A percentile compares a stretch with the other conserved stretches of the same genome.
Evolutionary conservation across 2,329 filamentous ascomycete species (phyloP).

Genomic region (Exophiala lecanii-corni): DNA sequence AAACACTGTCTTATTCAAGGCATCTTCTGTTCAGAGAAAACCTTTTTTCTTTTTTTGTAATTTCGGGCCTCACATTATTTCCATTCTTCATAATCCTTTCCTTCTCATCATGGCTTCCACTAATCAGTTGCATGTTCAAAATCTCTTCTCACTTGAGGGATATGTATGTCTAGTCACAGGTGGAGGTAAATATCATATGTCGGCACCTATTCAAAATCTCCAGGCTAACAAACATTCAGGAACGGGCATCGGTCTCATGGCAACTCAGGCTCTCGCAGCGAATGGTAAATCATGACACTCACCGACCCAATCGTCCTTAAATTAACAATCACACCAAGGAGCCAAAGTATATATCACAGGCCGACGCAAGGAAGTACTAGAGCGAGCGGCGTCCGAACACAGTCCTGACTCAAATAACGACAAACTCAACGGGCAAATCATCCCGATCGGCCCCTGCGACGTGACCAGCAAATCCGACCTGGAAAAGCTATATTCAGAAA

Average conservation of each 20-base stretch:
- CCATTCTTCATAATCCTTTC: too few relatives aligned
- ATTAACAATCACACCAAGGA: too few relatives aligned
- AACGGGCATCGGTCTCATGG: conserved; percentile 31
- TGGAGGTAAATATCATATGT: conserved; percentile 22
- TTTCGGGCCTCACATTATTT: too few relatives aligned
- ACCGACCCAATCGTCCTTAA: too few relatives aligned
- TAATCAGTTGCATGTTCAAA: conserved; percentile 26
- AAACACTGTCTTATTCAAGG: too few relatives aligned
- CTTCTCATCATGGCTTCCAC: conserved; percentile 27
- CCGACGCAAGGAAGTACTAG: conserved; percentile 28
- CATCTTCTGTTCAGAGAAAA: too few relatives aligned
- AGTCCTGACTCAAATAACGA: conserved; percentile 29
- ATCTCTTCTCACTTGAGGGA: conserved; percentile 30
- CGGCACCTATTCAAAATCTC: background rate
- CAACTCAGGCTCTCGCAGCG: conserved; percentile 29
- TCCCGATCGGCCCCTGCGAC: conserved; percentile 52
- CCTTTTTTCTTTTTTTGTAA: too few relatives aligned
- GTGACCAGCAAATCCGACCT: conserved; percentile 59
- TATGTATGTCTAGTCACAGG: conserved; percentile 31
- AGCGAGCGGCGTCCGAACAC: conserved; percentile 38
- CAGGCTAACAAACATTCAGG: conserved; percentile 6
- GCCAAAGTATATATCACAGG: conserved; percentile 33
- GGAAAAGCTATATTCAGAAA: conserved; percentile 48
- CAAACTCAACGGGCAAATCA: conserved; percentile 48
- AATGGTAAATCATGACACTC: conserved; percentile 28